These are phyloP conservation scores for Priceomyces fermenticarens DNA, from an alignment of 805 yeast genomes.

Conservation along the genomic window DNA sequence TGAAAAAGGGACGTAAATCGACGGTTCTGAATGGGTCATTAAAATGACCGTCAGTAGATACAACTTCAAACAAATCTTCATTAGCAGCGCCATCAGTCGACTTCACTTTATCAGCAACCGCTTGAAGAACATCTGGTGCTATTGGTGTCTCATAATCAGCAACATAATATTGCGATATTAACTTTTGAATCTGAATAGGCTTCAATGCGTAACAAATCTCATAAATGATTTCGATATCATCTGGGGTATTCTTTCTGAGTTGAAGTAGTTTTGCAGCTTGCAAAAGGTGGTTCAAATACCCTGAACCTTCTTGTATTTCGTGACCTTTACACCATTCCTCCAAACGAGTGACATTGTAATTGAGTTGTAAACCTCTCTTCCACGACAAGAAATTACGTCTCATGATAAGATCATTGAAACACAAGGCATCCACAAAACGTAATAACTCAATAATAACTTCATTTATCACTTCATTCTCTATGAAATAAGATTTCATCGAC, in stretches of 20 bases:
- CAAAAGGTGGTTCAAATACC: constrained; percentile 77
- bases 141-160: constrained; percentile 96
- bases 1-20: constrained; percentile 70
- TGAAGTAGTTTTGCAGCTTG: constrained; percentile 94
- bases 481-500: constrained; percentile 87
- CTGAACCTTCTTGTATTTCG: constrained; percentile 82
- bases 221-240: constrained; percentile 86
- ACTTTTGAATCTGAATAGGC: constrained; percentile 93
- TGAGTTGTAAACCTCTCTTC: constrained; percentile 97
- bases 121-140: constrained; percentile 72
- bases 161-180: constrained; percentile 81
- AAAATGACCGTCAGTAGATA: constrained; percentile 69
- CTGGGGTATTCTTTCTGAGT: constrained; percentile 82
- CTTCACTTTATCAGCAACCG: constrained; percentile 78
- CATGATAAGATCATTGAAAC: constrained; percentile 94
- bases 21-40: constrained; percentile 80
- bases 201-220: constrained; percentile 92
- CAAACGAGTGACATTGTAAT: constrained; percentile 91
- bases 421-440: constrained; percentile 83
- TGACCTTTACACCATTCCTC: constrained; percentile 99
- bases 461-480: constrained; percentile 80
- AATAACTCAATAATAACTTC: constrained; percentile 82
- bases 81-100: constrained; percentile 47
- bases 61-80: constrained; percentile 68
- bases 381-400: constrained; percentile 91